phyloP scores from a whole-genome alignment of 345 rosid genomes.

The Arabidopsis thaliana region DNA sequence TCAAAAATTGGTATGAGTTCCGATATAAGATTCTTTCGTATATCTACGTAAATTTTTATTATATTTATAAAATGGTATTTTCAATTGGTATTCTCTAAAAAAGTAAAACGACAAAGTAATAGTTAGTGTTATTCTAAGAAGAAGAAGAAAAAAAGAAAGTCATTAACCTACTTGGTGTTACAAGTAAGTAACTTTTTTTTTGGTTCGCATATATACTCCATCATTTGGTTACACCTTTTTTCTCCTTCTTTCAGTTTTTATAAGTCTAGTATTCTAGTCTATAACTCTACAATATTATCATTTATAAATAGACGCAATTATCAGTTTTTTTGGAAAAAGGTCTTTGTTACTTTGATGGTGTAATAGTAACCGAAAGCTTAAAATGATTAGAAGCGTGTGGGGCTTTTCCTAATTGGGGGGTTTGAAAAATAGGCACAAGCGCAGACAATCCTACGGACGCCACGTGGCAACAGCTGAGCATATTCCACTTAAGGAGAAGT shows the following conservation, averaged over 20 bases:
- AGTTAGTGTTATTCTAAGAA: neutral
- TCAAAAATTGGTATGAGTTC: neutral
- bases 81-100: neutral
- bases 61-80: neutral
- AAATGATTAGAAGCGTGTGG: conserved; percentile 46
- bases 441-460: conserved; percentile 24
- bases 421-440: conserved; percentile 20
- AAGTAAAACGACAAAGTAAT: no score
- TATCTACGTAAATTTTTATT: no score
- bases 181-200: neutral
- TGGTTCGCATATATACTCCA: neutral
- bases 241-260: neutral
- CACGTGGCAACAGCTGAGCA: conserved; percentile 28
- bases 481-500: neutral
- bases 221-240: neutral
- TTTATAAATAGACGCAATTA: conserved; percentile 14
- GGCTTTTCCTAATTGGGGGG: conserved; percentile 25
- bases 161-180: neutral
- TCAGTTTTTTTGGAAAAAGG: conserved; percentile 11
- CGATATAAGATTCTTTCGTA: neutral
- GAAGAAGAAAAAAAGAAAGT: neutral
- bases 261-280: neutral
- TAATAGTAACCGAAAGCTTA: conserved; percentile 31
- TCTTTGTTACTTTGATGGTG: conserved; percentile 17
- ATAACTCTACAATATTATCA: neutral